These are phyloP conservation scores for Paracorniculantispora psalliotae DNA, from an alignment of 2,329 filamentous ascomycete species.

Conservation along the genomic window DNA sequence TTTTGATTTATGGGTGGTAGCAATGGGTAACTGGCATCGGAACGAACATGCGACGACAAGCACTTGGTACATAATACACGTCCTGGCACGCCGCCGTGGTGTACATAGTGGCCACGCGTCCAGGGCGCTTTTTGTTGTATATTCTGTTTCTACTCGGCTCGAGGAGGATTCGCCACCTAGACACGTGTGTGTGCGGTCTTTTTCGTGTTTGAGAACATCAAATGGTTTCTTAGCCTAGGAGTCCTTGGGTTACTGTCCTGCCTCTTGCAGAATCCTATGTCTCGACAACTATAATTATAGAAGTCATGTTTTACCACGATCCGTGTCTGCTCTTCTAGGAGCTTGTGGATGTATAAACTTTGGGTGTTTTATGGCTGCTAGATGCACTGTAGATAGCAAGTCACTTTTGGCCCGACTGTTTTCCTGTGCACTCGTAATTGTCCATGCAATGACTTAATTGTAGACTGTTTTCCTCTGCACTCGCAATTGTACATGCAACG, in stretches of 20 bases:
- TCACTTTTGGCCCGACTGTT: conserved; percentile 9
- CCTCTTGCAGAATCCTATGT: conserved; percentile 11
- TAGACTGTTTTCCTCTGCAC: too few species aligned
- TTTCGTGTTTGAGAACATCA: conserved; percentile 6
- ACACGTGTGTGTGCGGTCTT: conserved; percentile 10
- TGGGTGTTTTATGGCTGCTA: conserved; percentile 9
- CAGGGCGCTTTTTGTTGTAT: conserved; percentile 13
- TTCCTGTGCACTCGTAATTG: background rate
- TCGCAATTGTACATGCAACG: too few species aligned
- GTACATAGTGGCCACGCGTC: conserved; percentile 1
- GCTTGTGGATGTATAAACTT: background rate
- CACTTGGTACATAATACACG: conserved; percentile 21
- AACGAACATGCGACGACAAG: conserved; percentile 31
- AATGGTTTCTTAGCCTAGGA: conserved; percentile 13
- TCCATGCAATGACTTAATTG: too few species aligned
- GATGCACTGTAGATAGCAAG: conserved; percentile 3
- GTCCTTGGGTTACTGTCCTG: conserved; percentile 10
- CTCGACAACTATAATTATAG: conserved; percentile 10
- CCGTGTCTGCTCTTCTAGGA: conserved; percentile 3
- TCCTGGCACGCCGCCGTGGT: conserved; percentile 10
- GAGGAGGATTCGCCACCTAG: background rate
- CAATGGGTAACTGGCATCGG: conserved; percentile 24
- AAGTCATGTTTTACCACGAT: conserved; percentile 11
- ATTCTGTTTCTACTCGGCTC: conserved; percentile 14
- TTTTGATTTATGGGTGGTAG: conserved; percentile 25